These are phyloP conservation scores for Orobanche coerulescens DNA, from an alignment of 257 asterid species.

Conservation along the genomic window DNA sequence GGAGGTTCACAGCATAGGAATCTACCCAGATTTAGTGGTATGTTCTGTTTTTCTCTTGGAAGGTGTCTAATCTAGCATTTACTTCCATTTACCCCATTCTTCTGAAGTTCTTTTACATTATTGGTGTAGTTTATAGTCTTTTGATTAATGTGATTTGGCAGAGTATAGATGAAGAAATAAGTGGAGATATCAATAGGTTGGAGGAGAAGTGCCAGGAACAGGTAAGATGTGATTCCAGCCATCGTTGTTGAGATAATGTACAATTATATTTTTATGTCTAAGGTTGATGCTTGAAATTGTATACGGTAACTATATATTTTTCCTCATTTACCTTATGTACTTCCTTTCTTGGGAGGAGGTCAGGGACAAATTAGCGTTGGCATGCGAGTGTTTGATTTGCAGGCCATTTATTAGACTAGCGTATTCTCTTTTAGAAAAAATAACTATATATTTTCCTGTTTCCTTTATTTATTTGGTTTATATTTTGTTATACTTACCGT, in stretches of 20 bases:
- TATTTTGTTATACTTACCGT: background rate
- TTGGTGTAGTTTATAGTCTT: constrained; percentile 22
- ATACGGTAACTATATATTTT: background rate
- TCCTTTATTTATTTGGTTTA: constrained; percentile 3
- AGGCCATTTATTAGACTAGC: too few relatives aligned
- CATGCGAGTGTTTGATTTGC: too few relatives aligned
- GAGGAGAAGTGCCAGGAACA: constrained; percentile 56
- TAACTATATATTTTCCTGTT: background rate
- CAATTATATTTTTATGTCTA: background rate
- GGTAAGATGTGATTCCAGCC: constrained; percentile 43
- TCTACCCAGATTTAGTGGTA: constrained; percentile 76
- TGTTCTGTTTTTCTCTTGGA: constrained; percentile 23
- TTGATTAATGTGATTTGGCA: constrained; percentile 46
- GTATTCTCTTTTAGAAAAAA: too few relatives aligned
- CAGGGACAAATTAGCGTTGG: too few relatives aligned
- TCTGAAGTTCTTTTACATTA: constrained; percentile 11
- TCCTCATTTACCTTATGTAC: too few relatives aligned
- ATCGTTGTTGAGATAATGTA: constrained; percentile 1
- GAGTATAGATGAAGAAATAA: constrained; percentile 57
- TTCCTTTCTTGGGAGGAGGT: too few relatives aligned
- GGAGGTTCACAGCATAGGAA: constrained; percentile 74
- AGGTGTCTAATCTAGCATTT: constrained; percentile 19
- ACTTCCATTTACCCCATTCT: constrained; percentile 17
- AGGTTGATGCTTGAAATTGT: constrained; percentile 9
- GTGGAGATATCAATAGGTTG: constrained; percentile 45